These are phyloP conservation scores for Elasticomyces elasticus DNA, from an alignment of 495 filamentous ascomycete genomes.

Conservation along the genomic window DNA sequence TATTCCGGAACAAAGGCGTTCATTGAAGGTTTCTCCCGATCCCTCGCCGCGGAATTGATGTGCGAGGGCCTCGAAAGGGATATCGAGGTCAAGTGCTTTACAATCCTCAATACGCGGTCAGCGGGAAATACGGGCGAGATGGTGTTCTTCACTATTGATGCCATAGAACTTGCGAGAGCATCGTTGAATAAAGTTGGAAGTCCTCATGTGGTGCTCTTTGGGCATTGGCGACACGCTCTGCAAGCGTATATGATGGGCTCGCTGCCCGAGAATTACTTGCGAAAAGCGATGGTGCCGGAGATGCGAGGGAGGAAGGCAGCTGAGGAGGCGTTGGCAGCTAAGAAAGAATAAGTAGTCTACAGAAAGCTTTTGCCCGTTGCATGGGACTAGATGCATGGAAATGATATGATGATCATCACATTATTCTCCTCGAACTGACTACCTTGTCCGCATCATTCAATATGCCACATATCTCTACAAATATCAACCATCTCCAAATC, in stretches of 20 bases:
- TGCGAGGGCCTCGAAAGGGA: neutral
- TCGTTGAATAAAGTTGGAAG: neutral
- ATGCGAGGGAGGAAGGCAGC: neutral
- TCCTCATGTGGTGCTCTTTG: neutral
- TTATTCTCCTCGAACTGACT: too few species aligned
- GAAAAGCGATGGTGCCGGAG: neutral
- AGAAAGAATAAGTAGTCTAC: neutral
- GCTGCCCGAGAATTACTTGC: neutral
- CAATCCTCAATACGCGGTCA: neutral
- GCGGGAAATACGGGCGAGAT: neutral
- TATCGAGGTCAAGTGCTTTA: conserved; percentile 7
- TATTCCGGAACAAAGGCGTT: conserved; percentile 7
- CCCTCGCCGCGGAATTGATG: conserved; percentile 1
- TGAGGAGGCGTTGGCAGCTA: neutral
- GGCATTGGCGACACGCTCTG: conserved; percentile 1
- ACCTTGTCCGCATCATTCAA: too few species aligned
- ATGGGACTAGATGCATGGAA: too few species aligned
- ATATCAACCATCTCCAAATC: too few species aligned
- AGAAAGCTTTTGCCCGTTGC: too few species aligned
- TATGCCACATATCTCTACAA: too few species aligned
- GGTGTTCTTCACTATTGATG: conserved; percentile 1
- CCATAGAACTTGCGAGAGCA: neutral
- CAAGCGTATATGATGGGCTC: neutral
- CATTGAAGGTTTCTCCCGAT: neutral
- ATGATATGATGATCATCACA: too few species aligned